Evolutionary conservation across 768 basidiomycete species (phyloP).

Genomic region (Hericium alpestre): DNA sequence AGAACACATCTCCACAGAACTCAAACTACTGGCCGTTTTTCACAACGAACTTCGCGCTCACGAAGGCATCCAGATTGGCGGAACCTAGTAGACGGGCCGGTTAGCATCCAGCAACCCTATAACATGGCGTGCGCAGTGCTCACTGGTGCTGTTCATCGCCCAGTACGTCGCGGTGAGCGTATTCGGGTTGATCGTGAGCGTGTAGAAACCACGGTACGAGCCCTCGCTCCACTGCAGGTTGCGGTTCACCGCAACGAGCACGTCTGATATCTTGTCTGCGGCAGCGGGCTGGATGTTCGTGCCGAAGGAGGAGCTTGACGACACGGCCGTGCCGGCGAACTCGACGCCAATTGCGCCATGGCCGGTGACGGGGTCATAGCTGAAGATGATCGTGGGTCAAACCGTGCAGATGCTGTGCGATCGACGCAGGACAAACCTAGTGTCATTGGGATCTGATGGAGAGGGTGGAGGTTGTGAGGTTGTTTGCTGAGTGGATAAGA

Average conservation of each 20-base stretch:
- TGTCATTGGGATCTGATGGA: constrained; percentile 38
- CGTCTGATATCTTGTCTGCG: constrained; percentile 28
- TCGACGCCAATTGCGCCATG: constrained; percentile 45
- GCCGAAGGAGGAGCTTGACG: constrained; percentile 39
- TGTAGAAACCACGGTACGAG: constrained; percentile 50
- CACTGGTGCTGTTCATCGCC: constrained; percentile 39
- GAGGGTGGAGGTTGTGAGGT: neutral
- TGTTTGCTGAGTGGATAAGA: neutral
- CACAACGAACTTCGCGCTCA: constrained; percentile 32
- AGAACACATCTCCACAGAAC: neutral
- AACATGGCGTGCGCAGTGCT: constrained; percentile 13
- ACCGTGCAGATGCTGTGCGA: constrained; percentile 9
- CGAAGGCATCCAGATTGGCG: constrained; percentile 35
- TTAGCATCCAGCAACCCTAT: neutral
- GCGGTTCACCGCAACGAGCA: constrained; percentile 30
- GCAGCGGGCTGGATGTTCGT: constrained; percentile 26
- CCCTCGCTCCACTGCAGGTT: constrained; percentile 55
- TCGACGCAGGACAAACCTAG: constrained; percentile 22
- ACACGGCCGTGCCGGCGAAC: constrained; percentile 53
- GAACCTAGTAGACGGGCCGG: constrained; percentile 20
- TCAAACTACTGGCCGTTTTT: constrained; percentile 14
- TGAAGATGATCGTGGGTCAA: constrained; percentile 7
- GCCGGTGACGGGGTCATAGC: constrained; percentile 40
- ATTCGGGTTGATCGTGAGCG: constrained; percentile 35
- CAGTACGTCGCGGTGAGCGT: constrained; percentile 42